Conservation (phyloP, 148 eudicot genomes). For the Bassia scoparia region DNA sequence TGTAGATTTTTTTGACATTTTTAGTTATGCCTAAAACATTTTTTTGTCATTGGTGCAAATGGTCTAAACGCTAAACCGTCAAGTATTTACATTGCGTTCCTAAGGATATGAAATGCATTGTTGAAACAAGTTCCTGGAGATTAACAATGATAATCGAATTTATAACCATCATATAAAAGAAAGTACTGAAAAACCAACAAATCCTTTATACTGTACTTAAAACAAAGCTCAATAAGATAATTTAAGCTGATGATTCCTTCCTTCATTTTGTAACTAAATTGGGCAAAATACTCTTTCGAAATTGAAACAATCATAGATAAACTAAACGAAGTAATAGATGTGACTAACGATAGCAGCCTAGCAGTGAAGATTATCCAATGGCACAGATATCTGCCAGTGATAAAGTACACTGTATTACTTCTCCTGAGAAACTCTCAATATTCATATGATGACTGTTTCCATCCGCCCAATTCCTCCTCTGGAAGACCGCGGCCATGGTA, state of each 20-base stretch:
- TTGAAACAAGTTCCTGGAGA: too few relatives aligned
- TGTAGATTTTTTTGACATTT: too few relatives aligned
- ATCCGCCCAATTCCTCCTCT: conserved; percentile 60
- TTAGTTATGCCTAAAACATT: too few relatives aligned
- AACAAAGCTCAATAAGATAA: neutral
- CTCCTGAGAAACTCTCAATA: neutral
- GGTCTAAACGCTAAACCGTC: too few relatives aligned
- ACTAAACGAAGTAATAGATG: too few relatives aligned
- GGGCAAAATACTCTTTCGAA: neutral
- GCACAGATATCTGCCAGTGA: neutral
- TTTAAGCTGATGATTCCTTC: neutral
- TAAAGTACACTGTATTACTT: neutral
- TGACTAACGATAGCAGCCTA: neutral
- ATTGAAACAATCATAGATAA: neutral
- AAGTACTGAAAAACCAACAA: neutral
- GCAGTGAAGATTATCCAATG: neutral
- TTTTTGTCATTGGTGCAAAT: too few relatives aligned
- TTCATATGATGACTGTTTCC: conserved; percentile 50
- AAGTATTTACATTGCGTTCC: too few relatives aligned
- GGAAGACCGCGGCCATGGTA: conserved; percentile 29
- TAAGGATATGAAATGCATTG: too few relatives aligned
- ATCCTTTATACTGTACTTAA: neutral
- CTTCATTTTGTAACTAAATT: neutral
- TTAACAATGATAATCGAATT: too few relatives aligned
- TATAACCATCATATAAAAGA: neutral